Evolutionary conservation across 2,329 filamentous ascomycete genomes (phyloP).

Genomic region (Laburnicola sp.): DNA sequence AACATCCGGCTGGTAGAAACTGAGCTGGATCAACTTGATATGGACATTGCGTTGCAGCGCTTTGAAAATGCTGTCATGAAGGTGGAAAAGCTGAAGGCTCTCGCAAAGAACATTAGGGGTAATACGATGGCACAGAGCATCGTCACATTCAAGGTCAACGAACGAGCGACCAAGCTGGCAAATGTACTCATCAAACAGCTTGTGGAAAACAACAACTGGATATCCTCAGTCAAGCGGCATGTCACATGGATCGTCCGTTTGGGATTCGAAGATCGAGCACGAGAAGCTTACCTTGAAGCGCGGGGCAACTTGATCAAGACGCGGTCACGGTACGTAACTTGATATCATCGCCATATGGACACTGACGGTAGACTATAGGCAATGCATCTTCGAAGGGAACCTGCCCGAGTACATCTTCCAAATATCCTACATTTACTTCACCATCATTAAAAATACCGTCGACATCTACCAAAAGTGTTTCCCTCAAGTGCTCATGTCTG

Average conservation of each 20-base stretch:
- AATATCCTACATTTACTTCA: slow-evolving; percentile 94
- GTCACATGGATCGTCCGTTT: slow-evolving; percentile 83
- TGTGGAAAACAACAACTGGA: slow-evolving; percentile 74
- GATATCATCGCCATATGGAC: not conserved
- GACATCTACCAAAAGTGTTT: slow-evolving; percentile 80
- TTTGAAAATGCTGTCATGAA: slow-evolving; percentile 83
- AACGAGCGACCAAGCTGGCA: slow-evolving; percentile 77
- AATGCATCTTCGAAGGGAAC: slow-evolving; percentile 94
- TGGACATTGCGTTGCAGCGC: slow-evolving; percentile 87
- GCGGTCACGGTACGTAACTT: slow-evolving; percentile 67
- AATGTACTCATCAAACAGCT: slow-evolving; percentile 76
- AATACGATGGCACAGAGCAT: slow-evolving; percentile 89
- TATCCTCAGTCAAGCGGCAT: slow-evolving; percentile 75
- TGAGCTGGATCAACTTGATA: slow-evolving; percentile 94
- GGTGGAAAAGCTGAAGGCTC: slow-evolving; percentile 80
- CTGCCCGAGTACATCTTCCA: slow-evolving; percentile 93
- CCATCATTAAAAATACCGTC: slow-evolving; percentile 89
- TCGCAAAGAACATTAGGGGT: slow-evolving; percentile 79
- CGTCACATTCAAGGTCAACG: slow-evolving; percentile 87
- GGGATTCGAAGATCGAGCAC: slow-evolving; percentile 85
- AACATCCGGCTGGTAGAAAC: slow-evolving; percentile 94
- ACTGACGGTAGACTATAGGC: slow-evolving; percentile 56
- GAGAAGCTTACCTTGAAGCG: slow-evolving; percentile 82
- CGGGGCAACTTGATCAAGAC: slow-evolving; percentile 78
- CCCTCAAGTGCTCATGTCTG: slow-evolving; percentile 82